Percentiles rank a stretch among this genome's conserved stretches.
Conservation (phyloP, 257 asterid species). For the Dorcoceras hygrometricum region DNA sequence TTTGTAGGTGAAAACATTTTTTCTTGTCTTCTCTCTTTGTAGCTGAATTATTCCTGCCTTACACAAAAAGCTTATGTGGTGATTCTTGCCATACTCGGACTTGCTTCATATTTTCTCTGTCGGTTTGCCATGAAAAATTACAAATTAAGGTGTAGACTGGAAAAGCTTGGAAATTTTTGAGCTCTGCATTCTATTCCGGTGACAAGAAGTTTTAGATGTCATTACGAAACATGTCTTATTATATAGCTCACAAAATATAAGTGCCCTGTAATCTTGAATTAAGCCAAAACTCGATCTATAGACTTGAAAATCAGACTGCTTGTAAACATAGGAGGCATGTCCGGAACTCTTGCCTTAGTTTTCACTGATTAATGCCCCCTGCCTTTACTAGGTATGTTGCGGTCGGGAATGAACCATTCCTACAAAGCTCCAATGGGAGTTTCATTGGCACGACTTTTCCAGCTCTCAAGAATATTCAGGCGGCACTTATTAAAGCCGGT, state of each 20-base stretch:
- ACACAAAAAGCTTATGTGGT: background rate
- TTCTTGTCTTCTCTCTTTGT: too few species aligned
- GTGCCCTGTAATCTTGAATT: background rate
- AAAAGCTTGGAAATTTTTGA: background rate
- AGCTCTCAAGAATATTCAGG: conserved; percentile 66
- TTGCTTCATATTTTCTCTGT: background rate
- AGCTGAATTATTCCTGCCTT: background rate
- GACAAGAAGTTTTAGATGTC: background rate
- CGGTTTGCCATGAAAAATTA: background rate
- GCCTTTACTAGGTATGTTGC: conserved; percentile 63
- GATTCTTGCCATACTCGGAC: background rate
- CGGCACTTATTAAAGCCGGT: conserved; percentile 76
- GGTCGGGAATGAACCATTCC: conserved; percentile 77
- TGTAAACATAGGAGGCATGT: background rate
- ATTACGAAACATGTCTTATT: background rate
- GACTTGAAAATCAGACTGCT: background rate
- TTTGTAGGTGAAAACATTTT: background rate
- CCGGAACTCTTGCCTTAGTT: background rate
- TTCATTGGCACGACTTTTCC: conserved; percentile 50
- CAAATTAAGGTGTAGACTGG: background rate
- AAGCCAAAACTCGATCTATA: background rate
- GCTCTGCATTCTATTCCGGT: background rate
- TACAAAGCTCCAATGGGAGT: conserved; percentile 54
- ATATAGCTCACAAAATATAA: background rate
- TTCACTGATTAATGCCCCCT: conserved; percentile 1